A percentile compares a stretch with the other conserved stretches of the same genome.
phyloP scores from a whole-genome alignment of 176 grass and related monocot species.

The Raddia distichophylla region DNA sequence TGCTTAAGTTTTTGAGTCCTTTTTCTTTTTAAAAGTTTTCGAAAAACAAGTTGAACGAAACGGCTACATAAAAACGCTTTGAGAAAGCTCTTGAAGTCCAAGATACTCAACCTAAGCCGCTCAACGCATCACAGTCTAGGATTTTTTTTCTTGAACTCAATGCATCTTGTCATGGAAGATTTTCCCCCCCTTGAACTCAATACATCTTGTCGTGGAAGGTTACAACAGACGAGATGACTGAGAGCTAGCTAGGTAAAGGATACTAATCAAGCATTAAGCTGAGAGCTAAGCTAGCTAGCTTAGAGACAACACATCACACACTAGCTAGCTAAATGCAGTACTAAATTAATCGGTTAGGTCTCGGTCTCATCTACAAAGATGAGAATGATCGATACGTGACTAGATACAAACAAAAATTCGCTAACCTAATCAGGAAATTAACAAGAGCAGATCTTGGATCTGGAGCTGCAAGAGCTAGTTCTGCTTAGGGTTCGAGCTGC shows the following conservation, averaged over 20 bases:
- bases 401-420: background rate
- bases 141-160: background rate
- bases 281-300: background rate
- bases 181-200: background rate
- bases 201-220: too few species aligned
- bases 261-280: too few species aligned
- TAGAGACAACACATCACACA: background rate
- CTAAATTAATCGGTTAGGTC: too few species aligned
- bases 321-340: too few species aligned
- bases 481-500: conserved; percentile 37
- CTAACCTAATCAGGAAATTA: background rate
- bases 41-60: too few species aligned
- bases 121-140: too few species aligned
- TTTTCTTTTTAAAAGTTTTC: too few species aligned
- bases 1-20: too few species aligned
- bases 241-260: background rate
- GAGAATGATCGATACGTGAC: background rate
- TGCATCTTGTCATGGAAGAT: too few species aligned
- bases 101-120: too few species aligned
- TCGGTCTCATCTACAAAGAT: conserved; percentile 32
- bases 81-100: too few species aligned
- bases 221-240: background rate
- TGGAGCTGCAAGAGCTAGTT: conserved; percentile 23
- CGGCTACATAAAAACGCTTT: too few species aligned
- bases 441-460: background rate